A percentile compares a stretch with the other conserved stretches of the same genome.
phyloP scores from a whole-genome alignment of 169 alveolate genomes.

The Cryptosporidium sp. region DNA sequence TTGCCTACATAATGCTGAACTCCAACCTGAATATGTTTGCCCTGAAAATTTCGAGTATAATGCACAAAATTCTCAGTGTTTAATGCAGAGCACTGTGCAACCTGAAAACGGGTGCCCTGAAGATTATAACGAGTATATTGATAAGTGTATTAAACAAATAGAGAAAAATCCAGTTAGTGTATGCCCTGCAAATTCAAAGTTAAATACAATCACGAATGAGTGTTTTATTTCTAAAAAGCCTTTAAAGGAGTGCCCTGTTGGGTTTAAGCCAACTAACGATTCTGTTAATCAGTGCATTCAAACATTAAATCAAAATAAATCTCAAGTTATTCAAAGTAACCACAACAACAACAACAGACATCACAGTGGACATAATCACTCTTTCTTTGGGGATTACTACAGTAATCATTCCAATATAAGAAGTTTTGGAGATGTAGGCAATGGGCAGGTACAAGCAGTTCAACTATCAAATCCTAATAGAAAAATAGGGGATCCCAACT shows the following conservation, averaged over 20 bases:
- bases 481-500: slow-evolving; percentile 7
- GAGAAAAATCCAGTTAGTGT: slow-evolving; percentile 52
- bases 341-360: not conserved
- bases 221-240: slow-evolving; percentile 55
- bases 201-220: slow-evolving; percentile 57
- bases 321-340: slow-evolving; percentile 3
- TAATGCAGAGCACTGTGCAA: not conserved
- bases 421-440: not conserved
- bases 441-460: not conserved
- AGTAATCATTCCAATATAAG: not conserved
- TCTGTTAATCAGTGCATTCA: slow-evolving; percentile 42
- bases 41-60: slow-evolving; percentile 48
- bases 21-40: slow-evolving; percentile 51
- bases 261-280: slow-evolving; percentile 46
- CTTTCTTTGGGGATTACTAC: not conserved
- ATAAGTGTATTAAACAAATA: slow-evolving; percentile 61
- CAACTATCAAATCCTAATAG: slow-evolving; percentile 2
- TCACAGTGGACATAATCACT: not conserved
- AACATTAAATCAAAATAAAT: not conserved
- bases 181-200: slow-evolving; percentile 63
- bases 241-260: slow-evolving; percentile 63
- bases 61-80: slow-evolving; percentile 7
- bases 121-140: slow-evolving; percentile 56
- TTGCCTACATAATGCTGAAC: slow-evolving; percentile 43
- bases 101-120: slow-evolving; percentile 67